A percentile compares a stretch with the other conserved stretches of the same genome.
Conservation (phyloP, 352 stramenopile species). For the Peronospora belbahrii region DNA sequence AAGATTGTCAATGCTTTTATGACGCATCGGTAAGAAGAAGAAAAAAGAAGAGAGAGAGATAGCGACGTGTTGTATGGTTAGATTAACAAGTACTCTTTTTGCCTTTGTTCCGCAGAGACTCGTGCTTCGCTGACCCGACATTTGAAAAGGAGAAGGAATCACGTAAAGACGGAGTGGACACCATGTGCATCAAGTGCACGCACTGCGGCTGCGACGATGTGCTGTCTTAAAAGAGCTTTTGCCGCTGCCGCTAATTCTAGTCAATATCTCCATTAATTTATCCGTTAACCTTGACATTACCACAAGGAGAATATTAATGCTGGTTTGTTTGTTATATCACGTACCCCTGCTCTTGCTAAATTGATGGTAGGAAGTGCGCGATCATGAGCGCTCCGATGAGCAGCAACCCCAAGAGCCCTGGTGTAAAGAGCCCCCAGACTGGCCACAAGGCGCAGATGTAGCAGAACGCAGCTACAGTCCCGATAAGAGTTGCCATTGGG, state of each 20-base stretch:
- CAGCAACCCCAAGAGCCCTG: slow-evolving; percentile 83
- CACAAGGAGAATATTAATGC: slow-evolving; percentile 2
- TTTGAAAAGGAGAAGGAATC: slow-evolving; percentile 38
- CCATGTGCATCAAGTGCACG: slow-evolving; percentile 33
- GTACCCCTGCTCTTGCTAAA: slow-evolving; percentile 26
- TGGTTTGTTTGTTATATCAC: background rate
- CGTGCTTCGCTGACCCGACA: slow-evolving; percentile 37
- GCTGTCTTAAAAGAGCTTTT: slow-evolving; percentile 17
- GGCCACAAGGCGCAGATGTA: slow-evolving; percentile 88
- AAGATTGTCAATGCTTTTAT: slow-evolving; percentile 48
- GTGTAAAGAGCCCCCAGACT: slow-evolving; percentile 88
- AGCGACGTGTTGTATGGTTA: background rate
- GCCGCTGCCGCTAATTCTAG: background rate
- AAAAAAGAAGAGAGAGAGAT: too few relatives aligned
- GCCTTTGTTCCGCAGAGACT: slow-evolving; percentile 23
- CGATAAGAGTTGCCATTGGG: slow-evolving; percentile 71
- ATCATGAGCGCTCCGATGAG: slow-evolving; percentile 89
- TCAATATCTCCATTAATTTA: slow-evolving; percentile 25
- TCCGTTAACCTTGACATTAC: slow-evolving; percentile 2
- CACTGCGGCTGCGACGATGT: slow-evolving; percentile 29
- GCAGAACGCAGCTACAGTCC: slow-evolving; percentile 51
- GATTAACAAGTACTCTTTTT: background rate
- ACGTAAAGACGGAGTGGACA: slow-evolving; percentile 18
- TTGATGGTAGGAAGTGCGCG: slow-evolving; percentile 89
- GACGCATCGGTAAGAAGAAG: slow-evolving; percentile 38